Conservation (phyloP, 2,329 filamentous ascomycete genomes). For the Onygena corvina region DNA sequence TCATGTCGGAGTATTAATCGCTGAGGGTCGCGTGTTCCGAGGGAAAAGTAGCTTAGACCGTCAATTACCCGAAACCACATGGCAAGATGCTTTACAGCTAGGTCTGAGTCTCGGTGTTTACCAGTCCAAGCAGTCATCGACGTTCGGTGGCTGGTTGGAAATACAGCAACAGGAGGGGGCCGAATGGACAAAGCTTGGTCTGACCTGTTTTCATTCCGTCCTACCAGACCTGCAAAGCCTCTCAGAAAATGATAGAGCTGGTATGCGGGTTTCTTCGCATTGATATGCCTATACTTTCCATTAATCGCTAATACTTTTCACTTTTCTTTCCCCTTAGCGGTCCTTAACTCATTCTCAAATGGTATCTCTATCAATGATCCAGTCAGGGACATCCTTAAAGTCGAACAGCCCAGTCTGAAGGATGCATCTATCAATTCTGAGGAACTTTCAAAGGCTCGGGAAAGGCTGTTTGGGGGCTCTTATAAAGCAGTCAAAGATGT, state of each 20-base stretch:
- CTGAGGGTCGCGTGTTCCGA: not conserved
- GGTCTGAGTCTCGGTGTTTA: not conserved
- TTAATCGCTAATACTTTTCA: not conserved
- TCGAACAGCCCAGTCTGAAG: not conserved
- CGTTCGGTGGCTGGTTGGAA: not conserved
- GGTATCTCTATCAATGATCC: not conserved
- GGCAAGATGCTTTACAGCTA: not conserved
- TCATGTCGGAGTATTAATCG: not conserved
- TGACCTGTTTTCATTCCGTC: constrained; percentile 1
- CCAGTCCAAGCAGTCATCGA: not conserved
- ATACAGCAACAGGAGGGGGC: not conserved
- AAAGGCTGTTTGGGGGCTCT: not conserved
- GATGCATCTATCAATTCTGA: not conserved
- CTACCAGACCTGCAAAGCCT: no score
- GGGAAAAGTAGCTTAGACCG: not conserved
- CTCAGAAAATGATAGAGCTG: not conserved
- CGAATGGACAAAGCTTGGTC: not conserved
- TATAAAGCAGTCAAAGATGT: not conserved
- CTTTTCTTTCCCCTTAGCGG: not conserved
- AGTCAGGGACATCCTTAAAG: not conserved
- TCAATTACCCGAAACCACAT: not conserved
- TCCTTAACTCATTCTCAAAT: not conserved
- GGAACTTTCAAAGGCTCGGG: not conserved
- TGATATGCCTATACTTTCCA: not conserved
- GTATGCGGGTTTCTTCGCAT: not conserved